Evolutionary conservation across 306 rosid species (phyloP).

Genomic region (Prosopis cineraria): DNA sequence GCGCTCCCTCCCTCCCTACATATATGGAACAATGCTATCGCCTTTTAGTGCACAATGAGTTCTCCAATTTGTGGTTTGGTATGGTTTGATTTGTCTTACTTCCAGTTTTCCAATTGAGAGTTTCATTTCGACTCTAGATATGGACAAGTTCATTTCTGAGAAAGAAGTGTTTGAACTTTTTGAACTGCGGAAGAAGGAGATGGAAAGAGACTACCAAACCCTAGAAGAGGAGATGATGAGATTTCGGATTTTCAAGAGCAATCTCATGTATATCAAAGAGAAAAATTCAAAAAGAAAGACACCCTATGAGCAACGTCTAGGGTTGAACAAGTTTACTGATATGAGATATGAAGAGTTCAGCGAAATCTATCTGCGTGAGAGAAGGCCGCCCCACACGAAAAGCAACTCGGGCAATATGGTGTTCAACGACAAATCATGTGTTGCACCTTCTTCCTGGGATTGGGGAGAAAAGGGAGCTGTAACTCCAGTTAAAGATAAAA

Average conservation of each 20-base stretch:
- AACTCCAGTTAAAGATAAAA: not conserved
- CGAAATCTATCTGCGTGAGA: not conserved
- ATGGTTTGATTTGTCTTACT: not conserved
- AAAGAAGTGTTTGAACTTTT: not conserved
- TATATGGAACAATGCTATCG: not conserved
- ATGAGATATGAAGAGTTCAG: not conserved
- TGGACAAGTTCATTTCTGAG: not conserved
- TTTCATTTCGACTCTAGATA: not conserved
- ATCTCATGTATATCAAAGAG: not conserved
- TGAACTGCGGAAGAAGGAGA: not conserved
- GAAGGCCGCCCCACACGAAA: not conserved
- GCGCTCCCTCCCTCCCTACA: no score
- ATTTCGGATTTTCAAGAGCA: not conserved
- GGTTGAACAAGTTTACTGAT: not conserved
- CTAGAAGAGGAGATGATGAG: not conserved
- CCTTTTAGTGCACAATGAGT: not conserved
- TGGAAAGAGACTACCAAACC: not conserved
- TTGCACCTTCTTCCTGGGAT: not conserved
- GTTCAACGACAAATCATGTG: no score
- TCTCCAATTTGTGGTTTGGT: not conserved
- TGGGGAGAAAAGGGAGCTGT: slow-evolving; percentile 1
- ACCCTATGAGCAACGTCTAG: not conserved
- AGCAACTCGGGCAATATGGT: not conserved
- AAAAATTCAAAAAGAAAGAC: not conserved
- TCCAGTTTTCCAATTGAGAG: not conserved